Conservation (phyloP, 2,329 filamentous ascomycete species). For the Aspergillus sp. region DNA sequence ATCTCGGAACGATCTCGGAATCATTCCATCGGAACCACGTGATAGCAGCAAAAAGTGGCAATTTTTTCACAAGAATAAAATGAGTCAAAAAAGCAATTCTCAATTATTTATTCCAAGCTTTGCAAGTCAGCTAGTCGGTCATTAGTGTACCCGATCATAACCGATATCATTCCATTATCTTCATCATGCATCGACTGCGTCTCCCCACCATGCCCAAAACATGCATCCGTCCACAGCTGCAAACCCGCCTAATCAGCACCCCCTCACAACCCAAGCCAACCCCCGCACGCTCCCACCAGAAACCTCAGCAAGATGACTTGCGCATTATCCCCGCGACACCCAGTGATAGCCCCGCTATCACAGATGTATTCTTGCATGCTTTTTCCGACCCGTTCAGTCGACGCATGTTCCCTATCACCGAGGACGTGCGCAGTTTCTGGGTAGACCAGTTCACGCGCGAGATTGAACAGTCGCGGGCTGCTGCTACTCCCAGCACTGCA, state of each 20-base stretch:
- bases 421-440: constrained; percentile 10
- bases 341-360: neutral
- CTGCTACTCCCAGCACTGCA: neutral
- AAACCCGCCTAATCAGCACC: neutral
- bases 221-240: neutral
- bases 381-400: constrained; percentile 12
- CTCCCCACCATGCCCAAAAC: neutral
- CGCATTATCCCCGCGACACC: constrained; percentile 2
- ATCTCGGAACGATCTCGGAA: too few relatives aligned
- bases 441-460: neutral
- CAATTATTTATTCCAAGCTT: too few relatives aligned
- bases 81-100: too few relatives aligned
- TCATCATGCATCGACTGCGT: too few relatives aligned
- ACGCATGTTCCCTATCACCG: constrained; percentile 11
- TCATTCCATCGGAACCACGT: too few relatives aligned
- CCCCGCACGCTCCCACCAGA: neutral
- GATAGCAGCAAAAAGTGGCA: too few relatives aligned
- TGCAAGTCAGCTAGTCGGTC: neutral
- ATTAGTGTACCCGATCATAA: neutral
- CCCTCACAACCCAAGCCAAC: neutral
- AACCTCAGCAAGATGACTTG: neutral
- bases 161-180: neutral
- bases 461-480: neutral
- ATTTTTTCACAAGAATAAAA: too few relatives aligned
- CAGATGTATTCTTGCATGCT: constrained; percentile 7